phyloP scores from a whole-genome alignment of 2,329 filamentous ascomycete species.

The Pezizomycotina sp. region DNA sequence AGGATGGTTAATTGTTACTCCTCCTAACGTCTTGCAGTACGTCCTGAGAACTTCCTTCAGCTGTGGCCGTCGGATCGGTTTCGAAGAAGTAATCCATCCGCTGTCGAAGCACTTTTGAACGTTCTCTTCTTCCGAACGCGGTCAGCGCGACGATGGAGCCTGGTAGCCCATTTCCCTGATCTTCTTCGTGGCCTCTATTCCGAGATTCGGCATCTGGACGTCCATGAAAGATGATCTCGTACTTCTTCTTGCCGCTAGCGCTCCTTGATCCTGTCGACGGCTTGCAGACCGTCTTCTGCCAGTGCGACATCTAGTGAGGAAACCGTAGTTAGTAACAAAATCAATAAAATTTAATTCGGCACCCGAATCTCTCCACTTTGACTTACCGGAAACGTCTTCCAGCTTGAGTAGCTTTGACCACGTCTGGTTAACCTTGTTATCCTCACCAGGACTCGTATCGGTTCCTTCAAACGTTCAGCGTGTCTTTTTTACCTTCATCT shows the following conservation, averaged over 20 bases:
- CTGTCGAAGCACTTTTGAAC: constrained; percentile 71
- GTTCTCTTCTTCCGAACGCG: constrained; percentile 82
- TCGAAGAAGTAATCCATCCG: constrained; percentile 79
- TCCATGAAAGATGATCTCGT: constrained; percentile 93
- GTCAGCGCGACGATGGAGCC: constrained; percentile 77
- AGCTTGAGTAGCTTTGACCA: constrained; percentile 43
- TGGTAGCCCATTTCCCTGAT: constrained; percentile 77
- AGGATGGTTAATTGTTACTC: not conserved
- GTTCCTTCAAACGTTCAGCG: constrained; percentile 8
- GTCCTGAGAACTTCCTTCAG: constrained; percentile 22
- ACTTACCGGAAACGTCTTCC: constrained; percentile 32
- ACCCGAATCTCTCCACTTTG: not conserved
- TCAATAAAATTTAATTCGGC: not conserved
- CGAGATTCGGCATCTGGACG: constrained; percentile 84
- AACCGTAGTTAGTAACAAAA: not conserved
- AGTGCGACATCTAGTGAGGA: constrained; percentile 52
- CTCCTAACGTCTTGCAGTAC: constrained; percentile 19
- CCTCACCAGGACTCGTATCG: constrained; percentile 35
- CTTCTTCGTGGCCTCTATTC: constrained; percentile 65
- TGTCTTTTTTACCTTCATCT: constrained; percentile 11
- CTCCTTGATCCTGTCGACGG: constrained; percentile 70
- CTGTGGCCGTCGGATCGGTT: constrained; percentile 31
- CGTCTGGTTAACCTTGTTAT: constrained; percentile 49
- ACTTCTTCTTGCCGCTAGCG: constrained; percentile 58
- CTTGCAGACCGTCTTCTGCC: constrained; percentile 72